These are phyloP conservation scores for Bryopsis sp. DNA, from an alignment of 139 green algal species.

Conservation along the genomic window DNA sequence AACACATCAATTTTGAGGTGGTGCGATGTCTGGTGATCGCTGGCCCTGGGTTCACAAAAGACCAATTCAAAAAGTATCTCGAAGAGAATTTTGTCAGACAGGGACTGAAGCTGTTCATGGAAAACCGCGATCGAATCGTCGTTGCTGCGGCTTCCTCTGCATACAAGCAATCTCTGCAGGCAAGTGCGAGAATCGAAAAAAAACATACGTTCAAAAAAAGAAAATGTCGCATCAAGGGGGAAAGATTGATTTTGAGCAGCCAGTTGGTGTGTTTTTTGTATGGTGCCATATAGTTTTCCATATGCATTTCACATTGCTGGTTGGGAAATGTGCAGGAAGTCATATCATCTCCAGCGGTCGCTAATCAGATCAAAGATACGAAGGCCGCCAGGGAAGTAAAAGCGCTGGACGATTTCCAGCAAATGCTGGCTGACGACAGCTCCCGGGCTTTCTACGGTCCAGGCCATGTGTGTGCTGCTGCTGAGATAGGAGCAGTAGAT, in stretches of 20 bases:
- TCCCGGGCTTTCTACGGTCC: conserved; percentile 87
- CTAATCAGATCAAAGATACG: conserved; percentile 33
- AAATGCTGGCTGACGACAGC: conserved; percentile 66
- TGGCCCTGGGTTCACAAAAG: conserved; percentile 91
- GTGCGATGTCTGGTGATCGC: conserved; percentile 92
- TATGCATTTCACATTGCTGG: neutral
- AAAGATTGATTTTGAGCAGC: too few species aligned
- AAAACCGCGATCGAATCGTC: conserved; percentile 28
- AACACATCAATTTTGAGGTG: conserved; percentile 78
- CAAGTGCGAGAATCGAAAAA: too few species aligned
- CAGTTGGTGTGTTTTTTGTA: too few species aligned
- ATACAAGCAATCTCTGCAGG: conserved; percentile 87
- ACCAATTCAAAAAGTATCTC: conserved; percentile 73
- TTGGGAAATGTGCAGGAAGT: conserved; percentile 34
- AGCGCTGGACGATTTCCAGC: conserved; percentile 64
- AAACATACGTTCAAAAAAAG: too few species aligned
- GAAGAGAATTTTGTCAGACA: conserved; percentile 46
- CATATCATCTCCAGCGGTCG: conserved; percentile 32
- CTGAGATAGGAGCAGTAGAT: conserved; percentile 32
- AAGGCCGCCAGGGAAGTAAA: conserved; percentile 22
- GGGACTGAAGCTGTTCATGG: conserved; percentile 47
- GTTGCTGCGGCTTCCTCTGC: conserved; percentile 54
- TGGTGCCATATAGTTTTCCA: too few species aligned
- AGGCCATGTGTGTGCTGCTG: conserved; percentile 46
- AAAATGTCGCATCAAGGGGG: too few species aligned